Conservation (phyloP, 495 filamentous ascomycete species). For the Amniculicola lignicola region DNA sequence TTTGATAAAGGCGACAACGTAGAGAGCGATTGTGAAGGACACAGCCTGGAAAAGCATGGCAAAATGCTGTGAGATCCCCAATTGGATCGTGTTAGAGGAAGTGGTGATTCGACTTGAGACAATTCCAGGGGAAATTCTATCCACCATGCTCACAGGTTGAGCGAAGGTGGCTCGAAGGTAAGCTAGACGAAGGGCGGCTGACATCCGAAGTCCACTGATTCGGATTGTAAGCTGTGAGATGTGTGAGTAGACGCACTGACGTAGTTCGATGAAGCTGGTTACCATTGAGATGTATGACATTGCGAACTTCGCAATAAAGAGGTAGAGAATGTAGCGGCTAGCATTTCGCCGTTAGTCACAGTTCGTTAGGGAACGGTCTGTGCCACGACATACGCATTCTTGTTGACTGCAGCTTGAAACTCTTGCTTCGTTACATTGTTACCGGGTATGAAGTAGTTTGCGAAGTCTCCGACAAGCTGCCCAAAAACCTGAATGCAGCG, state of each 20-base stretch:
- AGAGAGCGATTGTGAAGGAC: slow-evolving; percentile 35
- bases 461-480: slow-evolving; percentile 29
- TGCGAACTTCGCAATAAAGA: slow-evolving; percentile 60
- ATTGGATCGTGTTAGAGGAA: slow-evolving; percentile 36
- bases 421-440: slow-evolving; percentile 26
- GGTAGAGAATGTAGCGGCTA: slow-evolving; percentile 57
- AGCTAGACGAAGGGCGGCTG: slow-evolving; percentile 36
- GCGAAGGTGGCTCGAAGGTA: slow-evolving; percentile 38
- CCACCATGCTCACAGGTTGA: slow-evolving; percentile 35
- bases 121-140: slow-evolving; percentile 38
- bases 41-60: slow-evolving; percentile 35
- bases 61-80: slow-evolving; percentile 38
- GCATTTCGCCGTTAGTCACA: too few species aligned
- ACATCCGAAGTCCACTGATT: slow-evolving; percentile 38
- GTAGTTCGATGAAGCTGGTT: slow-evolving; percentile 18
- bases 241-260: neutral
- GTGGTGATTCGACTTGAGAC: slow-evolving; percentile 39
- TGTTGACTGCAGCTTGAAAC: slow-evolving; percentile 28
- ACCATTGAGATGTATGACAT: slow-evolving; percentile 57
- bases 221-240: slow-evolving; percentile 31
- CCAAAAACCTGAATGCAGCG: slow-evolving; percentile 16
- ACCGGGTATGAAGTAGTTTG: slow-evolving; percentile 31
- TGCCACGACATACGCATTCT: slow-evolving; percentile 32
- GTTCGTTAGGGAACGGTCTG: too few species aligned
- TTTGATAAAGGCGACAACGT: slow-evolving; percentile 37